These are phyloP conservation scores for Eucalyptus dawsonii DNA, from an alignment of 345 rosid species.

Conservation along the genomic window DNA sequence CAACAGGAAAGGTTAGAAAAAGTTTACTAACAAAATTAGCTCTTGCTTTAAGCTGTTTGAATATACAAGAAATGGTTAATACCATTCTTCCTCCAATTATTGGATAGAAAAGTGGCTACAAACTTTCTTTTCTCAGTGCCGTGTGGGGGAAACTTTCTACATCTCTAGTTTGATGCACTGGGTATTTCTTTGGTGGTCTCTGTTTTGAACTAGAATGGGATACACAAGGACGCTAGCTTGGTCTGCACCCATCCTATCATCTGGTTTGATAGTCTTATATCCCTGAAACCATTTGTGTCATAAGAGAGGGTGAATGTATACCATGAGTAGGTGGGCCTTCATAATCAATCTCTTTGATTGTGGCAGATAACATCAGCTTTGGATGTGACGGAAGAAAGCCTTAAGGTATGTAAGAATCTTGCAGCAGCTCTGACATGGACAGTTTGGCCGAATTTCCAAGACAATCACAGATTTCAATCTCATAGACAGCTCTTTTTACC, in stretches of 20 bases:
- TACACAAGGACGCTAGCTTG: background rate
- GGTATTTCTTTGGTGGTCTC: background rate
- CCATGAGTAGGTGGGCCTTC: background rate
- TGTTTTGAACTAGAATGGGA: background rate
- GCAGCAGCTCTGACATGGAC: background rate
- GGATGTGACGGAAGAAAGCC: slow-evolving; percentile 62
- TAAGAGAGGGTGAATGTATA: background rate
- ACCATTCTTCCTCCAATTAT: background rate
- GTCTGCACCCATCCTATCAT: background rate
- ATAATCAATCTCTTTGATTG: background rate
- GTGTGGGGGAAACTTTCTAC: background rate
- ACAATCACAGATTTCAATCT: background rate
- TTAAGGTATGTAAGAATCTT: slow-evolving; percentile 36
- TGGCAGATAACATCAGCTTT: slow-evolving; percentile 71
- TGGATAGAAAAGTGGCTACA: background rate
- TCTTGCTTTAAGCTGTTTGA: background rate
- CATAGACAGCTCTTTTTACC: background rate
- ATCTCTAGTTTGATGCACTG: background rate
- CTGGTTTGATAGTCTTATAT: background rate
- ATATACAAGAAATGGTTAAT: background rate
- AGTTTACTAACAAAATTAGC: background rate
- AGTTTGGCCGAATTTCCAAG: background rate
- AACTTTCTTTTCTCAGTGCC: background rate
- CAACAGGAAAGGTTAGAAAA: background rate
- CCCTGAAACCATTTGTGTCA: background rate